Evolutionary conservation across 2,329 filamentous ascomycete species (phyloP).

Genomic region (Pestalotiopsis sp.): DNA sequence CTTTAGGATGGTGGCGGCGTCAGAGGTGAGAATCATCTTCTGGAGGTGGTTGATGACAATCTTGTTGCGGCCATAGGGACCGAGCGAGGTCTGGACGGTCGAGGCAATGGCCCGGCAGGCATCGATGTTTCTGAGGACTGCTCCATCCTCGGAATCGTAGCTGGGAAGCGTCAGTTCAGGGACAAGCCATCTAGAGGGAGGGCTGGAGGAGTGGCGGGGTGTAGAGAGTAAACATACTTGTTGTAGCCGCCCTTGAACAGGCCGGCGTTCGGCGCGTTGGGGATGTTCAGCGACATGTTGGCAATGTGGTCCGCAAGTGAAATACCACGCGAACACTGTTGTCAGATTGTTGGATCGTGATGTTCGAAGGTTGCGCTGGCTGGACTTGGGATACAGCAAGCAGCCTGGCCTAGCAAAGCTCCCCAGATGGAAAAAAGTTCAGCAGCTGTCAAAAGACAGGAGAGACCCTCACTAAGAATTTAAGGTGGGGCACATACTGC

Average conservation of each 20-base stretch:
- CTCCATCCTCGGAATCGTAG: conserved; percentile 99
- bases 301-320: not conserved
- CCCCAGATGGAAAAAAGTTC: conserved; percentile 12
- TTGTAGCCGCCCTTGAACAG: conserved; percentile 97
- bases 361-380: not conserved
- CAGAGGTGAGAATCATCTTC: conserved; percentile 99
- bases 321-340: not conserved
- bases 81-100: conserved; percentile 95
- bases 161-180: conserved; percentile 47
- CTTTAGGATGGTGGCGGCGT: conserved; percentile 94
- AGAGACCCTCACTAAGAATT: conserved; percentile 3
- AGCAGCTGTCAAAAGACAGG: conserved; percentile 7
- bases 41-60: conserved; percentile 99
- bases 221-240: conserved; percentile 63
- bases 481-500: conserved; percentile 2
- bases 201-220: conserved; percentile 26
- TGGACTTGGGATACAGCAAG: conserved; percentile 7
- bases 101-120: conserved; percentile 94
- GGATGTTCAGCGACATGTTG: conserved; percentile 93
- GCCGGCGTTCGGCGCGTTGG: conserved; percentile 87
- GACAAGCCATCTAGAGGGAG: conserved; percentile 18
- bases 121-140: conserved; percentile 97
- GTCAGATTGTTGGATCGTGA: not conserved
- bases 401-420: not conserved
- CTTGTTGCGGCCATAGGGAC: conserved; percentile 98